These are phyloP conservation scores for Mrakia gelida DNA, from an alignment of 768 basidiomycete species.

Conservation along the genomic window DNA sequence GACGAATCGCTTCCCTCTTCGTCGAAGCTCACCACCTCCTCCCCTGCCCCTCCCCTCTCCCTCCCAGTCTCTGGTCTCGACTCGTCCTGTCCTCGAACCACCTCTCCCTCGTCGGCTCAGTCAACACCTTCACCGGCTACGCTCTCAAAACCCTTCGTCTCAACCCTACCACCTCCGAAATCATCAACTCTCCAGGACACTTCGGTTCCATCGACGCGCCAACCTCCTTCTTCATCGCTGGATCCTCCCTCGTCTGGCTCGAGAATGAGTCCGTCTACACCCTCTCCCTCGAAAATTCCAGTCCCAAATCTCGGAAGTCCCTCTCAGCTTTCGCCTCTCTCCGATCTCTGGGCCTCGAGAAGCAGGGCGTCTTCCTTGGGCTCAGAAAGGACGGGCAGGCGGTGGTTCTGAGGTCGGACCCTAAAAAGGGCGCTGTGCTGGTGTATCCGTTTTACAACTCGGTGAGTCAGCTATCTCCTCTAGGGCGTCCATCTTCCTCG, in stretches of 20 bases:
- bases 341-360: constrained; percentile 59
- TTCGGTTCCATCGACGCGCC: constrained; percentile 49
- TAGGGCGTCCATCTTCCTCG: neutral
- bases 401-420: neutral
- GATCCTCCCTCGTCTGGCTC: constrained; percentile 51
- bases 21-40: neutral
- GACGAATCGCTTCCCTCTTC: no score
- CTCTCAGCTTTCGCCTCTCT: constrained; percentile 40
- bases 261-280: constrained; percentile 39
- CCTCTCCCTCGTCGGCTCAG: constrained; percentile 58
- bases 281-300: constrained; percentile 41
- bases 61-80: constrained; percentile 56
- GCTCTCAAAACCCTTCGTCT: constrained; percentile 66
- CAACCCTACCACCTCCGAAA: constrained; percentile 38
- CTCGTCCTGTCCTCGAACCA: constrained; percentile 51
- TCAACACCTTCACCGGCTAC: constrained; percentile 54
- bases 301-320: neutral
- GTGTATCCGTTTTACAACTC: neutral
- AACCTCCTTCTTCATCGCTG: constrained; percentile 52
- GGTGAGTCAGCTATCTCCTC: neutral
- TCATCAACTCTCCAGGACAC: constrained; percentile 44
- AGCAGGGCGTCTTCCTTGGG: constrained; percentile 60
- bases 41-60: constrained; percentile 32
- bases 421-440: neutral
- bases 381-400: constrained; percentile 52